Evolutionary conservation across 2,329 filamentous ascomycete genomes (phyloP).

Genomic region (Teratosphaeria viscida): DNA sequence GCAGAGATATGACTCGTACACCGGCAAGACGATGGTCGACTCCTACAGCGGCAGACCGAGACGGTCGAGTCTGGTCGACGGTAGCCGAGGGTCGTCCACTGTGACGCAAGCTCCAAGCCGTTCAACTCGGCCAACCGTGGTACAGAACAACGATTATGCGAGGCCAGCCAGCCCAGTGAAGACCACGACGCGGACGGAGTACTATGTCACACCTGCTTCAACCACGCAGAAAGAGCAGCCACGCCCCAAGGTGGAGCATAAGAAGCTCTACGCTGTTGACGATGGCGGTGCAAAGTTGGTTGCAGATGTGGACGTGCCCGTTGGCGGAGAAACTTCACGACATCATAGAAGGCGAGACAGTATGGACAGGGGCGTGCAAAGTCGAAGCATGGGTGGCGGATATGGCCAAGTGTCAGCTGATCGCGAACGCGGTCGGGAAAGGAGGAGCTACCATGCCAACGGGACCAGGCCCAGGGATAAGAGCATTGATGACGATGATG

Average conservation of each 20-base stretch:
- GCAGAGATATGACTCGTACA: conserved; percentile 18
- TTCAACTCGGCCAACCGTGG: conserved; percentile 17
- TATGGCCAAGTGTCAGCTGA: not conserved
- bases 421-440: conserved; percentile 16
- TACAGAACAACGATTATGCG: conserved; percentile 22
- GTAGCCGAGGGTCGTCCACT: conserved; percentile 22
- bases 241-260: conserved; percentile 26
- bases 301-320: conserved; percentile 28
- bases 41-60: conserved; percentile 36
- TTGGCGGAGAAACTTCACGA: conserved; percentile 27
- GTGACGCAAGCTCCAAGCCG: conserved; percentile 21
- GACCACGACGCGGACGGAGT: conserved; percentile 12
- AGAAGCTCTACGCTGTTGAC: conserved; percentile 40
- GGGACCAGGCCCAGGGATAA: conserved; percentile 14
- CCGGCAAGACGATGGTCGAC: conserved; percentile 16
- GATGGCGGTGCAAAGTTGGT: conserved; percentile 29
- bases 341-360: conserved; percentile 27
- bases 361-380: conserved; percentile 18
- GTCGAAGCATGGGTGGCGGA: conserved; percentile 8
- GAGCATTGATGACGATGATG: conserved; percentile 31
- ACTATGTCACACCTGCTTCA: conserved; percentile 29
- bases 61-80: conserved; percentile 33
- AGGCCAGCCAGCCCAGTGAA: conserved; percentile 34
- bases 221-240: conserved; percentile 15
- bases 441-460: conserved; percentile 21